Conservation (phyloP, 202 grass and related monocot species). For the Setaria italica region DNA sequence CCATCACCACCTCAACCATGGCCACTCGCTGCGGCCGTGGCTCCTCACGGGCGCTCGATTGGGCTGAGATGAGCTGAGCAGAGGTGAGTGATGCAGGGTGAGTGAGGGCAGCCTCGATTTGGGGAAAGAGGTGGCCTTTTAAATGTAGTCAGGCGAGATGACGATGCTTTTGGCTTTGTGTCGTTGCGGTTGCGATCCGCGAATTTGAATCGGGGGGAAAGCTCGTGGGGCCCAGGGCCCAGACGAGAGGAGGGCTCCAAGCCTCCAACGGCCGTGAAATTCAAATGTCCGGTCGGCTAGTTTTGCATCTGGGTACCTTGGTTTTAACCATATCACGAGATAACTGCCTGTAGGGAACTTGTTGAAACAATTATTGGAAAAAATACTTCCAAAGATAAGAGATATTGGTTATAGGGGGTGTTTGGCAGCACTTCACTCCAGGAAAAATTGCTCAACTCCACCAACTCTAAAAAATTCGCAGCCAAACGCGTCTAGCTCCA, state of each 20-base stretch:
- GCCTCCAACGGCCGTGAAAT: constrained; percentile 49
- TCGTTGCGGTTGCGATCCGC: constrained; percentile 34
- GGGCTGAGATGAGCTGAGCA: neutral
- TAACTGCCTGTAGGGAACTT: neutral
- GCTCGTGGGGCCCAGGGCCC: constrained; percentile 42
- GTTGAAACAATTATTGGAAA: neutral
- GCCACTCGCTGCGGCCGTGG: neutral
- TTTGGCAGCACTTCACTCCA: too few species aligned
- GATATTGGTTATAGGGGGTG: neutral
- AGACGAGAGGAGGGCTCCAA: neutral
- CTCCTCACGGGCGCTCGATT: constrained; percentile 18
- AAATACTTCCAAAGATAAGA: neutral
- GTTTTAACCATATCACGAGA: neutral
- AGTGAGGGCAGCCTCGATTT: constrained; percentile 13
- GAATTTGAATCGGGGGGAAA: constrained; percentile 44
- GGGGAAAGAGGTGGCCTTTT: constrained; percentile 36
- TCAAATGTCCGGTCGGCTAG: constrained; percentile 37
- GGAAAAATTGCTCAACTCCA: too few species aligned
- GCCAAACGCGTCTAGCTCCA: too few species aligned
- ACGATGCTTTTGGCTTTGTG: constrained; percentile 16
- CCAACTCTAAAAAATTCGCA: too few species aligned
- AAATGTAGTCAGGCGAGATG: constrained; percentile 6
- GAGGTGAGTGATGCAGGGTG: neutral
- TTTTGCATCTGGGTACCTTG: constrained; percentile 27
- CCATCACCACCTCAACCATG: constrained; percentile 59